phyloP scores from a whole-genome alignment of 305 asterid genomes.

The Striga hermonthica region DNA sequence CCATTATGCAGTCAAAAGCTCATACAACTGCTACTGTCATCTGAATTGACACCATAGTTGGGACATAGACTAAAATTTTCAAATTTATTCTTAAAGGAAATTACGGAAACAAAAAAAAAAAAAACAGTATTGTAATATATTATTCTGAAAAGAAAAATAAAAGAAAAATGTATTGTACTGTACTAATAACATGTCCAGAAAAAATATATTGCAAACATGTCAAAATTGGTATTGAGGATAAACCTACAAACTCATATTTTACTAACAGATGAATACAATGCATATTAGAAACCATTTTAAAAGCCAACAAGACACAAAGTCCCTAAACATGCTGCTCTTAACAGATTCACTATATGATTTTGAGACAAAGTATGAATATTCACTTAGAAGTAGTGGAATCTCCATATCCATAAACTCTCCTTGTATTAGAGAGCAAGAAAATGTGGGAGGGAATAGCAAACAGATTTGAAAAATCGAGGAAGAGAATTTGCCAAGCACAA shows the following conservation, averaged over 20 bases:
- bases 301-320: background rate
- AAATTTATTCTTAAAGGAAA: no score
- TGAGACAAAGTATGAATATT: background rate
- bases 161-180: background rate
- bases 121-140: no score
- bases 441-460: background rate
- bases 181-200: no score
- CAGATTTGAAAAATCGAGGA: constrained; percentile 6
- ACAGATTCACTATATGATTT: background rate
- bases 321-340: constrained; percentile 3
- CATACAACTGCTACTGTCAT: no score
- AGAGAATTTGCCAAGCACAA: background rate
- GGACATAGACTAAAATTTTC: no score
- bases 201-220: constrained; percentile 3
- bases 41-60: no score
- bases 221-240: background rate
- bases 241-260: background rate
- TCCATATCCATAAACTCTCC: background rate
- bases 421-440: background rate
- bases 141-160: no score
- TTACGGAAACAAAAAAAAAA: no score
- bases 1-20: no score
- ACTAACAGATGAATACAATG: background rate
- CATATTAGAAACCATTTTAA: background rate
- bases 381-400: background rate